These are phyloP conservation scores for Phylloporus scabripes DNA, from an alignment of 768 basidiomycete genomes.

Conservation along the genomic window DNA sequence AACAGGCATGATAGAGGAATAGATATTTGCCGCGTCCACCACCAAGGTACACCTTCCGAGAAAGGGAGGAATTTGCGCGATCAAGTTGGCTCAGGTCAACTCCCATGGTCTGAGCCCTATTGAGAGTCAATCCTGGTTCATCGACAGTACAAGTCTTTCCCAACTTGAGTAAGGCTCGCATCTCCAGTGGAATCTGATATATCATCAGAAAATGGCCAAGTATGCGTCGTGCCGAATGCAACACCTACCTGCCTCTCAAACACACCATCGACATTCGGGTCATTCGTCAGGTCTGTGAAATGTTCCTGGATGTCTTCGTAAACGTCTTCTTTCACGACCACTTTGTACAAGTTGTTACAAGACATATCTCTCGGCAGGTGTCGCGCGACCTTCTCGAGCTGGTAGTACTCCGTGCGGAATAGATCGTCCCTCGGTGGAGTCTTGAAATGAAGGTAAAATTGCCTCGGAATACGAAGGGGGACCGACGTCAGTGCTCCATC, in stretches of 20 bases:
- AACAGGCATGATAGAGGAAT: conserved; percentile 83
- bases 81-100: conserved; percentile 83
- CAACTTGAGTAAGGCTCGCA: conserved; percentile 75
- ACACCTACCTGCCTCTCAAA: conserved; percentile 81
- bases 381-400: conserved; percentile 65
- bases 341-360: conserved; percentile 74
- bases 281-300: conserved; percentile 88
- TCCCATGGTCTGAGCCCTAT: conserved; percentile 73
- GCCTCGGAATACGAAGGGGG: conserved; percentile 79
- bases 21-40: conserved; percentile 71
- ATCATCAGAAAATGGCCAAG: not conserved
- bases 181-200: conserved; percentile 69
- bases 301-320: conserved; percentile 85
- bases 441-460: conserved; percentile 92
- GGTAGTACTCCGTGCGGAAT: conserved; percentile 67
- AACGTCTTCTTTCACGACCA: conserved; percentile 76
- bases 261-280: conserved; percentile 91
- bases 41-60: conserved; percentile 67
- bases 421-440: conserved; percentile 55
- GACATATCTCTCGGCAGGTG: conserved; percentile 76
- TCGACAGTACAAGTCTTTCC: conserved; percentile 77
- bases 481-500: conserved; percentile 75
- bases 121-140: conserved; percentile 66
- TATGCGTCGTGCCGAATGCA: not conserved
- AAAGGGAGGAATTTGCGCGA: conserved; percentile 49